Percentiles rank a stretch among this genome's conserved stretches.
phyloP scores from a whole-genome alignment of 306 rosid species.

The Vicia sativa region DNA sequence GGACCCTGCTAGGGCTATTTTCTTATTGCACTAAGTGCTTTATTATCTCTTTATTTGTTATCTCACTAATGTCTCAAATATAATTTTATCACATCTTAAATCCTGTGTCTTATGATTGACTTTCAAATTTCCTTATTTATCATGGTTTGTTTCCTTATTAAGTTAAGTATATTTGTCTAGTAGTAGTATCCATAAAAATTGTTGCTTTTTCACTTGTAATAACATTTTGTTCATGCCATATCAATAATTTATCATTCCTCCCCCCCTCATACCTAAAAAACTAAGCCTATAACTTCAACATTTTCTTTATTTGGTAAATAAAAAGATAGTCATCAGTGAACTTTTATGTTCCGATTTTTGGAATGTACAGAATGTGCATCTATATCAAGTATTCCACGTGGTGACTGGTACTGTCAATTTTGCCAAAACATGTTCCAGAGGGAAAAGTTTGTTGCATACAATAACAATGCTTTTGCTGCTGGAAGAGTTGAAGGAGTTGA shows the following conservation, averaged over 20 bases:
- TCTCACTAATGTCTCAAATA: background rate
- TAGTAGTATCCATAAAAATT: background rate
- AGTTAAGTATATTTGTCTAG: background rate
- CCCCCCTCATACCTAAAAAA: background rate
- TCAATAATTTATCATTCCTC: constrained; percentile 1
- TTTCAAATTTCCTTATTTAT: constrained; percentile 10
- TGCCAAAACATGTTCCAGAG: constrained; percentile 87
- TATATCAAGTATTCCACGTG: constrained; percentile 73
- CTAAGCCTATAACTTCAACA: background rate
- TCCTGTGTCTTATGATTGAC: background rate
- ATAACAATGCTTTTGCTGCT: constrained; percentile 89
- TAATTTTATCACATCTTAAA: background rate
- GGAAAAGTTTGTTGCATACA: constrained; percentile 77
- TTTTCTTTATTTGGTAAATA: constrained; percentile 30
- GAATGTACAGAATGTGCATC: constrained; percentile 88
- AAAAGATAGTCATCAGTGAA: constrained; percentile 26
- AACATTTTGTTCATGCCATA: background rate
- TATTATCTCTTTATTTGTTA: background rate
- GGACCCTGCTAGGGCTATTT: constrained; percentile 12
- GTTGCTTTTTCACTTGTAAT: background rate
- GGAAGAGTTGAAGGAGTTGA: constrained; percentile 92
- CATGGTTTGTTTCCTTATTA: constrained; percentile 4
- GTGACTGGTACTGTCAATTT: constrained; percentile 93
- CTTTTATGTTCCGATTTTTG: constrained; percentile 36
- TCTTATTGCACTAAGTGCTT: background rate